Conservation (phyloP, 2,329 filamentous ascomycete species). For the Penicillium sp. region DNA sequence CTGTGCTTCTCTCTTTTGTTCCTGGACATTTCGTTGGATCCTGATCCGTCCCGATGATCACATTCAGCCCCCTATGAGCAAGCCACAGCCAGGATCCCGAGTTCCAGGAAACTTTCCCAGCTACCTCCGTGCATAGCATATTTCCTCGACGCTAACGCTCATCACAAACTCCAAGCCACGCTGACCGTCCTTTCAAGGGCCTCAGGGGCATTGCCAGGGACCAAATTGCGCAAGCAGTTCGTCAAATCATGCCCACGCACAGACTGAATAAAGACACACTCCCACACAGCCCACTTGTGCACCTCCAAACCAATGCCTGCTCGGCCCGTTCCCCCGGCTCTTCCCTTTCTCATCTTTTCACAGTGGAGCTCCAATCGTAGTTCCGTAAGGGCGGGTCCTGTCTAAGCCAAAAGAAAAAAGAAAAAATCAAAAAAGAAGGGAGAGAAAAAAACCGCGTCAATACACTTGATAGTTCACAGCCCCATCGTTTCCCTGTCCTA, state of each 20-base stretch:
- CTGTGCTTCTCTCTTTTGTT: no score
- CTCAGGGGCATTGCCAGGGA: conserved; percentile 10
- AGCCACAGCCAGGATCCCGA: conserved; percentile 3
- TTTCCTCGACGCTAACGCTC: conserved; percentile 2
- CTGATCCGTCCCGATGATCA: background rate
- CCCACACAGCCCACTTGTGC: background rate
- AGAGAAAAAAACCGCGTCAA: background rate
- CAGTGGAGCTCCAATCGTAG: conserved; percentile 17
- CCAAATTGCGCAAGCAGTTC: background rate
- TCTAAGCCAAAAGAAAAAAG: background rate
- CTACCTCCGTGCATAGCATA: background rate
- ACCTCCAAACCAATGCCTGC: conserved; percentile 20
- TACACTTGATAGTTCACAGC: no score
- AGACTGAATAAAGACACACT: background rate
- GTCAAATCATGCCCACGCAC: background rate
- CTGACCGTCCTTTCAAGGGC: conserved; percentile 16
- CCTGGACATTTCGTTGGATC: background rate
- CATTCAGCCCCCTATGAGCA: conserved; percentile 4
- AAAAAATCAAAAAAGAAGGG: background rate
- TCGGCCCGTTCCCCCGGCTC: conserved; percentile 32
- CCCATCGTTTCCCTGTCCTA: background rate
- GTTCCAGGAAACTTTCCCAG: conserved; percentile 1
- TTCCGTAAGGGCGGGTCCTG: background rate
- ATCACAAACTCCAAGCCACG: background rate
- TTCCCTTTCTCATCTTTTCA: conserved; percentile 16